These are phyloP conservation scores for Pachyrhizus erosus DNA, from an alignment of 306 rosid species.

Conservation along the genomic window DNA sequence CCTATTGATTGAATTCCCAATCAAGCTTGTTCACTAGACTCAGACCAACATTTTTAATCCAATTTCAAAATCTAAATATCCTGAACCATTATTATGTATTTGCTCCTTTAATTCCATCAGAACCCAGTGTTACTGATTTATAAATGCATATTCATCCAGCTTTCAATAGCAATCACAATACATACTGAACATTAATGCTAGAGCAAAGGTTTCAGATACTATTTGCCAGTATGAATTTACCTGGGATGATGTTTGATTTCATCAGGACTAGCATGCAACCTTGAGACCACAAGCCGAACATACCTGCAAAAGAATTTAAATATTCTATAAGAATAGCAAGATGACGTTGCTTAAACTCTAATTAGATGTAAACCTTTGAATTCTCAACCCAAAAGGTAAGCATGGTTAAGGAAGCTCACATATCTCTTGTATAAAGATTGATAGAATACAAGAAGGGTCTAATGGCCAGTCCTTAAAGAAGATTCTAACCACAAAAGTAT, in stretches of 20 bases:
- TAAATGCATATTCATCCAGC: constrained; percentile 13
- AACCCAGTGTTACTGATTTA: constrained; percentile 16
- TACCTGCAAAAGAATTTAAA: constrained; percentile 65
- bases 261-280: constrained; percentile 62
- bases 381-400: constrained; percentile 8
- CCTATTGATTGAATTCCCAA: constrained; percentile 20
- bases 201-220: constrained; percentile 37
- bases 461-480: no score
- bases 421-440: no score
- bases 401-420: no score
- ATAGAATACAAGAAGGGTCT: no score
- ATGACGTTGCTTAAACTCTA: neutral
- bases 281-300: constrained; percentile 77
- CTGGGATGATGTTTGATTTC: constrained; percentile 82
- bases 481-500: neutral
- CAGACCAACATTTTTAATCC: neutral
- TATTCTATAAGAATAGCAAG: constrained; percentile 13
- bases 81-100: constrained; percentile 1
- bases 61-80: constrained; percentile 13
- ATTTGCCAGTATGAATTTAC: constrained; percentile 49
- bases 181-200: constrained; percentile 29
- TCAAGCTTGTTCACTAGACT: constrained; percentile 2
- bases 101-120: neutral
- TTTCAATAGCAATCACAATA: constrained; percentile 34
- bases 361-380: constrained; percentile 31